Evolutionary conservation across 2,329 filamentous ascomycete genomes (phyloP).

Genomic region (Phyllosticta citribraziliensis): DNA sequence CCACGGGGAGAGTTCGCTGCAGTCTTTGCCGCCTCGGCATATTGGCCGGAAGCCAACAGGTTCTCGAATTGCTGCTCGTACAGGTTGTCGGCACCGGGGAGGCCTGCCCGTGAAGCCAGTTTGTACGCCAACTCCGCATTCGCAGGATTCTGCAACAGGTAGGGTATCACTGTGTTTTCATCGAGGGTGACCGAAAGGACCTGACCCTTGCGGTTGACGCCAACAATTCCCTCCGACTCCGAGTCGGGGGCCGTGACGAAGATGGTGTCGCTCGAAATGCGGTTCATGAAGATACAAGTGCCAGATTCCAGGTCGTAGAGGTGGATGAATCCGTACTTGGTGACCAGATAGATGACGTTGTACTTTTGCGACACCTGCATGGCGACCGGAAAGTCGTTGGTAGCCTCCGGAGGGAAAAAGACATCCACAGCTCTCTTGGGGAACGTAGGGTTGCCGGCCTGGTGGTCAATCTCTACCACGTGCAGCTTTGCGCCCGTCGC

Average conservation of each 20-base stretch:
- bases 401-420: conserved; percentile 91
- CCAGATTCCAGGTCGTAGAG: conserved; percentile 95
- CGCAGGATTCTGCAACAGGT: conserved; percentile 91
- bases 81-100: conserved; percentile 87
- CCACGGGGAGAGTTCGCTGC: conserved; percentile 93
- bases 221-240: conserved; percentile 78
- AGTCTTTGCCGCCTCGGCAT: conserved; percentile 83
- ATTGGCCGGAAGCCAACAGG: conserved; percentile 69
- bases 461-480: conserved; percentile 94
- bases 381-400: conserved; percentile 94
- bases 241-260: conserved; percentile 85
- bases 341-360: conserved; percentile 92
- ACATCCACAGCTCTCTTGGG: conserved; percentile 95
- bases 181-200: conserved; percentile 90
- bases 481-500: conserved; percentile 89
- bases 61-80: conserved; percentile 91
- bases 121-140: conserved; percentile 92
- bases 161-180: conserved; percentile 82
- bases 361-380: conserved; percentile 97
- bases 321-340: conserved; percentile 98
- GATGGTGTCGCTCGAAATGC: conserved; percentile 97
- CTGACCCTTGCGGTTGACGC: conserved; percentile 96
- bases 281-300: conserved; percentile 97
- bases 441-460: conserved; percentile 79
- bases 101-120: conserved; percentile 84